Percentiles rank a stretch among this genome's conserved stretches.
phyloP scores from a whole-genome alignment of 192 early-diverging fungal genomes.

The Umbelopsis isabellina region DNA sequence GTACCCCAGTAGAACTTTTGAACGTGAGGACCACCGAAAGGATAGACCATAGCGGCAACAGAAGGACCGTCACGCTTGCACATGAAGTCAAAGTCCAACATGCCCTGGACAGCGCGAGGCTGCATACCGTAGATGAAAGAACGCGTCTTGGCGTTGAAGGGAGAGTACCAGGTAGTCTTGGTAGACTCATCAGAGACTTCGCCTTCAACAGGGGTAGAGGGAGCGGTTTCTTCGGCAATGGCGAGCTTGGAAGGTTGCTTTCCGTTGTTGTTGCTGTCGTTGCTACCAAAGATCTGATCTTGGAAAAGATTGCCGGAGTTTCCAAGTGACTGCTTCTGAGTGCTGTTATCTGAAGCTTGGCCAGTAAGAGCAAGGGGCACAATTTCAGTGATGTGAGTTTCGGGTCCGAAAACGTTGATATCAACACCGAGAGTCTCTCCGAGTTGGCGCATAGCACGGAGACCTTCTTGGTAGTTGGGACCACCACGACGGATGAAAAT shows the following conservation, averaged over 20 bases:
- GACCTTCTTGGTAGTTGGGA: constrained; percentile 99
- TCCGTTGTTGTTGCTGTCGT: constrained; percentile 30
- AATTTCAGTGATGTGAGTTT: constrained; percentile 99
- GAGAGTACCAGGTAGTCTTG: constrained; percentile 59
- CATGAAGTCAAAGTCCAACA: constrained; percentile 99
- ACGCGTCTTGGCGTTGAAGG: constrained; percentile 83
- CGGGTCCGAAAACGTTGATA: constrained; percentile 95
- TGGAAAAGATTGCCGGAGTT: constrained; percentile 63
- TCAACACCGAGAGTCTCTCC: constrained; percentile 93
- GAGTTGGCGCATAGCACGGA: constrained; percentile 90
- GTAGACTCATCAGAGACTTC: constrained; percentile 45
- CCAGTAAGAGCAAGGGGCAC: constrained; percentile 90
- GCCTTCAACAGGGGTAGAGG: constrained; percentile 48
- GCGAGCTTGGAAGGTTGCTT: constrained; percentile 40
- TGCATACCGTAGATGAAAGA: constrained; percentile 99
- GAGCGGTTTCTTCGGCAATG: constrained; percentile 53
- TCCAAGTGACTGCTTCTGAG: constrained; percentile 47
- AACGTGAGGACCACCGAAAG: constrained; percentile 97
- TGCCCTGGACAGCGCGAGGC: constrained; percentile 97
- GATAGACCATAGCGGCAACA: constrained; percentile 98
- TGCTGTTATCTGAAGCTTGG: constrained; percentile 52
- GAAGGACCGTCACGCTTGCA: constrained; percentile 91
- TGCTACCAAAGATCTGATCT: constrained; percentile 61
- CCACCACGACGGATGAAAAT: constrained; percentile 98
- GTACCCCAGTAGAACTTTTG: constrained; percentile 99